phyloP scores from a whole-genome alignment of 1,284 basidiomycete genomes.

The Tetrapyrgos nigripes region DNA sequence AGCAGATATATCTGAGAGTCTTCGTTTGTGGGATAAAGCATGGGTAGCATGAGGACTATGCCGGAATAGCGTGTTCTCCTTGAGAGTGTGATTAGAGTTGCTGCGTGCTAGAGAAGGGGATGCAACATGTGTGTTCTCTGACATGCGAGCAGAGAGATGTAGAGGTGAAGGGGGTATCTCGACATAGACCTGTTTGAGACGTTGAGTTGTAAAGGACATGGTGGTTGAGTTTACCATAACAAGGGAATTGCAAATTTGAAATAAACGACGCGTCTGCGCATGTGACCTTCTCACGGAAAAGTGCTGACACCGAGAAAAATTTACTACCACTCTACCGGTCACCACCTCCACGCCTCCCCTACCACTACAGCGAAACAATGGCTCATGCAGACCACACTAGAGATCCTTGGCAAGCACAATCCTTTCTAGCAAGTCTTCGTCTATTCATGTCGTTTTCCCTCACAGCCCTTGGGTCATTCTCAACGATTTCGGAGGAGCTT shows the following conservation, averaged over 20 bases:
- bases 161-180: slow-evolving; percentile 60
- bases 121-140: slow-evolving; percentile 28
- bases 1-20: slow-evolving; percentile 5
- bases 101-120: slow-evolving; percentile 36
- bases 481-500: slow-evolving; percentile 98
- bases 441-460: slow-evolving; percentile 10
- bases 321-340: background rate
- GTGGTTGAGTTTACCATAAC: slow-evolving; percentile 20
- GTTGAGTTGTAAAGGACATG: slow-evolving; percentile 32
- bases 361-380: slow-evolving; percentile 48
- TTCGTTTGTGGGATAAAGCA: slow-evolving; percentile 12
- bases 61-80: slow-evolving; percentile 63
- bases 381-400: slow-evolving; percentile 91
- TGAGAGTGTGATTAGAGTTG: slow-evolving; percentile 38
- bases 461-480: slow-evolving; percentile 96
- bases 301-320: slow-evolving; percentile 18
- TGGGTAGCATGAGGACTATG: slow-evolving; percentile 35
- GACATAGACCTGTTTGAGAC: slow-evolving; percentile 59
- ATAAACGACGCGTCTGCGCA: slow-evolving; percentile 3
- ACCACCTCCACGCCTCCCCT: background rate
- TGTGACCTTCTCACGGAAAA: slow-evolving; percentile 15
- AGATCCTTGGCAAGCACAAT: slow-evolving; percentile 80
- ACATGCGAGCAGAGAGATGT: slow-evolving; percentile 29
- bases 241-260: slow-evolving; percentile 1
- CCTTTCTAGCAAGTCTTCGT: background rate